Base-by-base conservation (phyloP, 1,284 basidiomycete species). In the Hortiboletus rubellus region DNA sequence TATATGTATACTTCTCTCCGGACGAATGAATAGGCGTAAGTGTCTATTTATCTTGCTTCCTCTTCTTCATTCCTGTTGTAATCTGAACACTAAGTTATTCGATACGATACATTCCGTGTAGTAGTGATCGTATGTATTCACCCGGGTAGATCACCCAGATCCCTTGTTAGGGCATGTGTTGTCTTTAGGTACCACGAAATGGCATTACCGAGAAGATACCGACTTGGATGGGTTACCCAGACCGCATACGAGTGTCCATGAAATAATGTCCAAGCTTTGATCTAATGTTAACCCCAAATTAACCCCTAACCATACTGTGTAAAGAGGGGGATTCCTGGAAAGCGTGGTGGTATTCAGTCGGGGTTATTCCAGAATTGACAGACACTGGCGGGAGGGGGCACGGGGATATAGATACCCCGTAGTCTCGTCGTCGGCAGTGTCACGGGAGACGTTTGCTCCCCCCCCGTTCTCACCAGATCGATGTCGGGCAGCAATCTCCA, bases 1-100 rank as follows among this genome's bases (percentile, higher is more conserved):
- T 71, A 70, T 47, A 57, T 58, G 18, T 71, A 68, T 40, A 36
- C 50, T 31, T 54, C 50, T 2, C 45, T 66, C 53, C 52, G 54
- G 52, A 44, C 60, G 60, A 49, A 64, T 22, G 63, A 69, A 43
- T 63, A 11, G 46, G 30, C 11, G 17, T 1, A 36, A 15, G 24
- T 2, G 44, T 14, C 42, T 34, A 31, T 31, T 14, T 22, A 31
- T 27, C 22, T n/a, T n/a, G 3, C 36, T n/a, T 44, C 10, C 10
- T 51, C 8, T n/a, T 22, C 17, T n/a, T 8, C 36, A 3, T 38
- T 30, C 7, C 40, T 45, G 7, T 50, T 53, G 52, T 49, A 46
- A 46, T 63, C 38, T 33, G 36, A 17, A 3, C 46, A 40, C 27
- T 47, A 50, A 63, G 17, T 65, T 65, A 60, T 65, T 51, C 37